phyloP scores from a whole-genome alignment of 2,329 filamentous ascomycete species.

The Colletotrichum lini region DNA sequence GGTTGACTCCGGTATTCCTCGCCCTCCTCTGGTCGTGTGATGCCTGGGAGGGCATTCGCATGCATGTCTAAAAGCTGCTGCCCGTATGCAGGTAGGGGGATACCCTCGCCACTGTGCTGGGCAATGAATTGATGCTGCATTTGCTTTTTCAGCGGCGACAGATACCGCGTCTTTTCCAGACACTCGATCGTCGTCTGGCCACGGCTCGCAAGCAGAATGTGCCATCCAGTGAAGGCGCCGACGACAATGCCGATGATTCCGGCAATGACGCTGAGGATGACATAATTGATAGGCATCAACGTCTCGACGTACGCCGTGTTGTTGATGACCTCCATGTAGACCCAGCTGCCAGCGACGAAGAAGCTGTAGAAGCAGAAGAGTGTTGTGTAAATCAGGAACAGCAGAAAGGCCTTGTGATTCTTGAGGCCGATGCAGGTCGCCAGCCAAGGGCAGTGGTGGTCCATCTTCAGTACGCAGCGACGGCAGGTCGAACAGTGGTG shows the following conservation, averaged over 20 bases:
- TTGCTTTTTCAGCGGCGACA: constrained; percentile 81
- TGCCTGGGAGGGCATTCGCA: constrained; percentile 83
- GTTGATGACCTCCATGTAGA: constrained; percentile 85
- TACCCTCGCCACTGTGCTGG: constrained; percentile 65
- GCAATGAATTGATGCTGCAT: constrained; percentile 75
- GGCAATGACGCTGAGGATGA: constrained; percentile 87
- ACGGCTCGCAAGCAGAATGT: constrained; percentile 82
- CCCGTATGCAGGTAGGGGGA: constrained; percentile 71
- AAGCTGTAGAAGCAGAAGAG: constrained; percentile 89
- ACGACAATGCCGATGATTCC: constrained; percentile 94
- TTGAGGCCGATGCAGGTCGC: constrained; percentile 93
- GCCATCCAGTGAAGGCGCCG: constrained; percentile 91
- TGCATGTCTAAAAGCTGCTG: constrained; percentile 87
- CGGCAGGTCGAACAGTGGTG: constrained; percentile 98
- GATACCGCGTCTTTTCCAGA: constrained; percentile 94
- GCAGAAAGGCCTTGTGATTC: constrained; percentile 95
- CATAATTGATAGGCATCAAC: constrained; percentile 90
- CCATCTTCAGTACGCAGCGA: constrained; percentile 98
- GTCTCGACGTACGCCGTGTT: constrained; percentile 80
- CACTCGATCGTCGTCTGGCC: constrained; percentile 97
- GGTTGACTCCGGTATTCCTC: constrained; percentile 66
- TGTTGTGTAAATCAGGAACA: constrained; percentile 92
- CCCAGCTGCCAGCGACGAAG: constrained; percentile 82
- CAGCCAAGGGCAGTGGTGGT: constrained; percentile 98
- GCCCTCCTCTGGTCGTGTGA: constrained; percentile 86